Percentiles rank a stretch among this genome's conserved stretches.
Evolutionary conservation across 116 monocot genomes (phyloP).

Genomic region (Trichopus zeylanicus): DNA sequence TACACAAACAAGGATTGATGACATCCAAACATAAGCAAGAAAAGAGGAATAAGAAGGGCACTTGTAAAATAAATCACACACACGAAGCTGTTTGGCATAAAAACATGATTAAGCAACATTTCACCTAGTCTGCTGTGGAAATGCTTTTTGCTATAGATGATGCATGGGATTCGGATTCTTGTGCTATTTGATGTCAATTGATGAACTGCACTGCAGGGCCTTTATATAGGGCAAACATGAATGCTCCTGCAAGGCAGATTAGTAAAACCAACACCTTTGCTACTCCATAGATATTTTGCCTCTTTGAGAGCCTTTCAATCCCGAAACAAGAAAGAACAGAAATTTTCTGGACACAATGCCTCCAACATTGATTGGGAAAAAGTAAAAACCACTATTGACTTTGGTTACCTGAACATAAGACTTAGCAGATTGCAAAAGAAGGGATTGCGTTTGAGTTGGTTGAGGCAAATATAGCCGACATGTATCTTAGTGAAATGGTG

Average conservation of each 20-base stretch:
- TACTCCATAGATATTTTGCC: not conserved
- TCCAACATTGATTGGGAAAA: not conserved
- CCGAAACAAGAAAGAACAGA: not conserved
- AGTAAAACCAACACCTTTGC: not conserved
- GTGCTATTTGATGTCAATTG: not conserved
- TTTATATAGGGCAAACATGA: slow-evolving; percentile 2
- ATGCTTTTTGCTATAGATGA: not conserved
- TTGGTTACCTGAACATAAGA: not conserved
- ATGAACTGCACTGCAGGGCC: not conserved
- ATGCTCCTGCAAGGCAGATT: not conserved
- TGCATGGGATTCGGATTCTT: not conserved
- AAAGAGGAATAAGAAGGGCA: not conserved
- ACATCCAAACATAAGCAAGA: not conserved
- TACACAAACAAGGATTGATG: no score
- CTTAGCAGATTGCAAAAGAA: not conserved
- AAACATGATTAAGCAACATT: not conserved
- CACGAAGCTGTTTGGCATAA: not conserved
- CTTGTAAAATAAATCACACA: not conserved
- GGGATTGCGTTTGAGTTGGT: not conserved
- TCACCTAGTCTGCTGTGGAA: slow-evolving; percentile 2
- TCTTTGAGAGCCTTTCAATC: not conserved
- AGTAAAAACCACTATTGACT: no score
- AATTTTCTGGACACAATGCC: no score
- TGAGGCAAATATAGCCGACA: slow-evolving; percentile 1
- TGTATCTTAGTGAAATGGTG: not conserved